Base-by-base conservation (phyloP, 228 moss, liverwort and hornwort genomes). In the Sphagnum fallax region DNA sequence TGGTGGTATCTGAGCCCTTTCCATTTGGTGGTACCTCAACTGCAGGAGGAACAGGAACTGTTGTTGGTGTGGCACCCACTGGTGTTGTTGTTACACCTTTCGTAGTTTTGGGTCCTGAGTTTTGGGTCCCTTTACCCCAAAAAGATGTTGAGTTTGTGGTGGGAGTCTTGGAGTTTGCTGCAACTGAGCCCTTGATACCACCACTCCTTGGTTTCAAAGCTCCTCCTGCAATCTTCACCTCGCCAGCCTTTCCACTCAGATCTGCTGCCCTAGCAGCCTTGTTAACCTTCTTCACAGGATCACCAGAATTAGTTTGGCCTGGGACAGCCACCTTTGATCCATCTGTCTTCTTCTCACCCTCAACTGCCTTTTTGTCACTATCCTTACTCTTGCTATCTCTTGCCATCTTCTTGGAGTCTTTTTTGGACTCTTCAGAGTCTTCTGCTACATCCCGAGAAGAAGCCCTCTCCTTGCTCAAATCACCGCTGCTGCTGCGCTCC, bases 381-480 rank as follows among this genome's bases (percentile, higher is more conserved):
- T 50, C 64, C 77, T 77, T 81, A 48, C 60, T 65, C 48, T 75
- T 77, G 16, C 50, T 53, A n/a, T 91, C 88, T 65, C 68, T 70
- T 32, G 2, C 32, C 32, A 32, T 32, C 83, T 80, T 89, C 15
- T 89, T 84, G 6, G 70, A 64, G 59, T 89, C 82, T 69, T 87
- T 83, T 73, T 78, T 86, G 8, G 74, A 74, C n/a, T 77, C 84
- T 61, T 88, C 88, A 60, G 78, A 77, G 62, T 88, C 88, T 12
- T 62, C 62, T 4, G 71, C 70, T 32, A 32, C 32, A 14, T 88
- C 87, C 66, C 79, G 72, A 49, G 63, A 51, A 13, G 50, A 15
- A 32, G 32, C 2, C 67, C 75, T 88, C 50, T 84, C 88, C 69
- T 84, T 88, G 5, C 76, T 71, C 50, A 71, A 13, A 64, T 87